Percentiles rank a stretch among this genome's conserved stretches.
These are phyloP conservation scores for Penicillium pulvis DNA, from an alignment of 495 filamentous ascomycete species.

Conservation along the genomic window DNA sequence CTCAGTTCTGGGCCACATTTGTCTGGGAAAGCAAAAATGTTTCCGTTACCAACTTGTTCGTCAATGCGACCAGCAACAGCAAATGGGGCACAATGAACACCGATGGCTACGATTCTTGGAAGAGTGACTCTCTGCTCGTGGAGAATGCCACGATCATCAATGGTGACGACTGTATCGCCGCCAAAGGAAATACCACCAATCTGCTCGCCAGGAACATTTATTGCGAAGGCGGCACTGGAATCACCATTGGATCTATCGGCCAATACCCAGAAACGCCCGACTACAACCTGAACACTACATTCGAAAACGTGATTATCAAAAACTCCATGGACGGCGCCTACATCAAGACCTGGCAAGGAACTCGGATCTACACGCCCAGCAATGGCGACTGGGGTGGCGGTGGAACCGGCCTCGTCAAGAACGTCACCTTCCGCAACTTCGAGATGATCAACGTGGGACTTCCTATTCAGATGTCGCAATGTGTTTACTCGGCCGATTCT, in stretches of 20 bases:
- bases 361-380: slow-evolving; percentile 22
- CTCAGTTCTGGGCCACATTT: slow-evolving; percentile 49
- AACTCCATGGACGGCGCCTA: slow-evolving; percentile 55
- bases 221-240: slow-evolving; percentile 32
- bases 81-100: slow-evolving; percentile 36
- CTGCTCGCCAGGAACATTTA: slow-evolving; percentile 34
- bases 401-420: slow-evolving; percentile 42
- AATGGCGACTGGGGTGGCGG: slow-evolving; percentile 37
- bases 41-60: slow-evolving; percentile 41
- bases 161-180: slow-evolving; percentile 42
- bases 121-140: slow-evolving; percentile 32
- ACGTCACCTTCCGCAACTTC: slow-evolving; percentile 56
- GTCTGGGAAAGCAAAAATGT: slow-evolving; percentile 38
- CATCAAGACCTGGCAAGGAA: slow-evolving; percentile 57
- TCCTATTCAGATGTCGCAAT: slow-evolving; percentile 60
- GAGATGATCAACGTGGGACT: slow-evolving; percentile 48
- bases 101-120: slow-evolving; percentile 41
- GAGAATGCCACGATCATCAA: slow-evolving; percentile 37
- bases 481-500: slow-evolving; percentile 52
- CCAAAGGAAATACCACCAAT: slow-evolving; percentile 46
- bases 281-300: slow-evolving; percentile 28
- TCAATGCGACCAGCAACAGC: slow-evolving; percentile 40
- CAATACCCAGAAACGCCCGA: slow-evolving; percentile 37
- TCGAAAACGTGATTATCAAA: slow-evolving; percentile 23
- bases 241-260: slow-evolving; percentile 48